Conservation (phyloP, 805 yeast genomes). For the Kuraishia cidri region DNA sequence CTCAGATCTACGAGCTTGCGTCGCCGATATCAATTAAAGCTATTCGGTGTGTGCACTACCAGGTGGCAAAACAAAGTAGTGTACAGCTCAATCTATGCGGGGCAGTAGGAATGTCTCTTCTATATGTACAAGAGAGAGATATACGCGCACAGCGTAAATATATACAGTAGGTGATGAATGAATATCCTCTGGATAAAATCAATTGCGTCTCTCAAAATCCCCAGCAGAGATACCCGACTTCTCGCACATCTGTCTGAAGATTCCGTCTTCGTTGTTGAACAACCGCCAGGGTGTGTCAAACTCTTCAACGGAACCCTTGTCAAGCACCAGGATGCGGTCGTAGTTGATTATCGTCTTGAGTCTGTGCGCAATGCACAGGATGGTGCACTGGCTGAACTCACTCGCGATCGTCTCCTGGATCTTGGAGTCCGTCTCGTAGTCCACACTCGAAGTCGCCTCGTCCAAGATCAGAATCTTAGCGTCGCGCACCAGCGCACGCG, state of each 20-base stretch:
- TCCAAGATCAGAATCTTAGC: slow-evolving; percentile 57
- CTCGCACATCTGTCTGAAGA: slow-evolving; percentile 42
- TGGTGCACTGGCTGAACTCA: slow-evolving; percentile 56
- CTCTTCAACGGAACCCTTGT: slow-evolving; percentile 45
- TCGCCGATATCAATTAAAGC: too few species aligned
- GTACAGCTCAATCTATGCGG: too few species aligned
- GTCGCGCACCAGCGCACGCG: slow-evolving; percentile 61
- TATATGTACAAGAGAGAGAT: too few species aligned
- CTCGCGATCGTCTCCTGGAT: slow-evolving; percentile 50
- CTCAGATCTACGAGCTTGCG: too few species aligned
- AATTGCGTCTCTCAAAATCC: slow-evolving; percentile 30
- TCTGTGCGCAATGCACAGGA: slow-evolving; percentile 68
- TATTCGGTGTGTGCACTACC: too few species aligned
- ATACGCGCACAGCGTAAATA: too few species aligned
- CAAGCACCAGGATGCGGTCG: slow-evolving; percentile 53
- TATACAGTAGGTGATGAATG: too few species aligned
- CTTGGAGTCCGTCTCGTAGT: slow-evolving; percentile 60
- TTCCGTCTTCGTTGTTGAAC: slow-evolving; percentile 28
- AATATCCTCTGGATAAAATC: too few species aligned
- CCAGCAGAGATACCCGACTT: slow-evolving; percentile 30
- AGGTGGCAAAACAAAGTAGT: too few species aligned
- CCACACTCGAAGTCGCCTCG: slow-evolving; percentile 75
- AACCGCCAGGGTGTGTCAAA: slow-evolving; percentile 43
- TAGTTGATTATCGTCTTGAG: slow-evolving; percentile 52
- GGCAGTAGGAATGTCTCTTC: too few species aligned